Percentiles rank a stretch among this genome's conserved stretches.
Evolutionary conservation across 345 rosid genomes (phyloP).

Genomic region (Euphorbia pulcherrima): DNA sequence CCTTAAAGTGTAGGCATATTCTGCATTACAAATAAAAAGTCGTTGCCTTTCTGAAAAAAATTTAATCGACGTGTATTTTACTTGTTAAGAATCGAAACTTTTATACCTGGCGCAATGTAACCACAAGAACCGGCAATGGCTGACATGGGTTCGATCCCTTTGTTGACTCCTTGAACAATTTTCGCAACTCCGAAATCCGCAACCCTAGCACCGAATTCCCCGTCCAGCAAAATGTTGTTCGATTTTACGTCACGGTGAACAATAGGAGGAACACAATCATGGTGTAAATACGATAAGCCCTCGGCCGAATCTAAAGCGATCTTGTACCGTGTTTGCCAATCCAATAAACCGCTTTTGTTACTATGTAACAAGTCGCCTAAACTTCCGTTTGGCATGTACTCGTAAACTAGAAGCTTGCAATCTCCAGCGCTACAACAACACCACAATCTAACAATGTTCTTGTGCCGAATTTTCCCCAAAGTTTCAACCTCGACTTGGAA

Average conservation of each 20-base stretch:
- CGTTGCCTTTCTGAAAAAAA: too few species aligned
- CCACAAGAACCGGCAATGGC: conserved; percentile 85
- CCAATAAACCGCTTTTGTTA: conserved; percentile 49
- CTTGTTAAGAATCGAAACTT: neutral
- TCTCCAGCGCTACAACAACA: conserved; percentile 64
- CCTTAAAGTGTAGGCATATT: conserved; percentile 76
- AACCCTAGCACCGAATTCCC: conserved; percentile 66
- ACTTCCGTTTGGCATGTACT: conserved; percentile 92
- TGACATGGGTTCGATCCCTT: conserved; percentile 69
- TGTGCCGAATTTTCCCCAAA: conserved; percentile 86
- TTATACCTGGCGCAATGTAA: conserved; percentile 90
- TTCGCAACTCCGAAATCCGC: conserved; percentile 94
- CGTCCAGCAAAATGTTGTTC: conserved; percentile 72
- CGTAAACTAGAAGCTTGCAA: conserved; percentile 73
- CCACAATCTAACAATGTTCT: conserved; percentile 80
- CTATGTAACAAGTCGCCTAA: conserved; percentile 63
- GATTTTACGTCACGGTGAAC: conserved; percentile 93
- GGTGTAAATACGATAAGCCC: conserved; percentile 85
- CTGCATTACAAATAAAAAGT: conserved; percentile 33
- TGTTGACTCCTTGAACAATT: conserved; percentile 41
- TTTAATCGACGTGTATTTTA: neutral
- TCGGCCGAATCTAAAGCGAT: conserved; percentile 84
- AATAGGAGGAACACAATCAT: conserved; percentile 85
- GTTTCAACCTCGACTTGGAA: conserved; percentile 74
- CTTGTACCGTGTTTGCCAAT: conserved; percentile 66